Evolutionary conservation across 2,329 filamentous ascomycete species (phyloP).

Genomic region (Verticillium dahliae): DNA sequence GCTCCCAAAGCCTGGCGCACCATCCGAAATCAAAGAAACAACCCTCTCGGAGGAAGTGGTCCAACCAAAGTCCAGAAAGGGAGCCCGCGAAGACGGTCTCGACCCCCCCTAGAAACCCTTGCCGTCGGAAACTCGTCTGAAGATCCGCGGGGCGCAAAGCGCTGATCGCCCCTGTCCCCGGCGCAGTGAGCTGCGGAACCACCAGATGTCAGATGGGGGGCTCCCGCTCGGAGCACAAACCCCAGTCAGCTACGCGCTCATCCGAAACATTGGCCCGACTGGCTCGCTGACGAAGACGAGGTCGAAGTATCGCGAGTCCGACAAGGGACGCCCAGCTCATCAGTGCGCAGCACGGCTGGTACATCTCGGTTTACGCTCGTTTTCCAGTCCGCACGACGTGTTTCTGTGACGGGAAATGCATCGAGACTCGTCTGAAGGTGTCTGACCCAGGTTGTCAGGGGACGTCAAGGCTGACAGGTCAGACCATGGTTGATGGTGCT

Average conservation of each 20-base stretch:
- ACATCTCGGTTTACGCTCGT: not conserved
- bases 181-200: not conserved
- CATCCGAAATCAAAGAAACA: not conserved
- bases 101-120: not conserved
- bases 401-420: slow-evolving; percentile 3
- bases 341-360: too few species aligned
- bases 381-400: not conserved
- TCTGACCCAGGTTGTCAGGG: not conserved
- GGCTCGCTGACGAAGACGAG: not conserved
- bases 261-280: slow-evolving; percentile 16
- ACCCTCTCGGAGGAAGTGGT: too few species aligned
- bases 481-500: not conserved
- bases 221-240: not conserved
- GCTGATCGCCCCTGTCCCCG: not conserved
- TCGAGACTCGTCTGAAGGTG: slow-evolving; percentile 1
- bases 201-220: not conserved
- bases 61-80: too few species aligned
- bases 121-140: not conserved
- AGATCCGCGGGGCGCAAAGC: not conserved
- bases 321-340: not conserved
- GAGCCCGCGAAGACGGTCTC: not conserved
- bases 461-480: not conserved
- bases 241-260: slow-evolving; percentile 4
- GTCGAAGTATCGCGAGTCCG: not conserved
- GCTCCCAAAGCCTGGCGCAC: not conserved